phyloP scores from a whole-genome alignment of 2,329 filamentous ascomycete species.

The Claviceps humidiphila region DNA sequence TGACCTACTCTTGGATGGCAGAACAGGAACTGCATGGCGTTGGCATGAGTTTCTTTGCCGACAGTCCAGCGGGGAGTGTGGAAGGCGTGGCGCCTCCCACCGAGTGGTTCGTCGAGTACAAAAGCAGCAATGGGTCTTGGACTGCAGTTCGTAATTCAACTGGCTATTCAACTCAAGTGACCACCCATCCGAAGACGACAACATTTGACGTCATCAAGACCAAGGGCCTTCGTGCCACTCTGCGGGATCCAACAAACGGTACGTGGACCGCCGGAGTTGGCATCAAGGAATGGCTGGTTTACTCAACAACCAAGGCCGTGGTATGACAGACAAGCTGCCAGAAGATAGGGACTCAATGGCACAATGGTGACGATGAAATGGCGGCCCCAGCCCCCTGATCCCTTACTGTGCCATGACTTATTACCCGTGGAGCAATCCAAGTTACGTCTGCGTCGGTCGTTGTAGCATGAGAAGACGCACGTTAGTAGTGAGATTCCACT shows the following conservation, averaged over 20 bases:
- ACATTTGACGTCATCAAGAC: background rate
- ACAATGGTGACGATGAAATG: too few relatives aligned
- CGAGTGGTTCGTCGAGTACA: background rate
- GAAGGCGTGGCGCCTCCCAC: background rate
- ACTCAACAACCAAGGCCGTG: background rate
- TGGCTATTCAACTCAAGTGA: background rate
- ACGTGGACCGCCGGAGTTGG: background rate
- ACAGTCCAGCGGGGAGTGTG: background rate
- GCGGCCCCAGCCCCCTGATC: too few relatives aligned
- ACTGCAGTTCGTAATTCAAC: background rate
- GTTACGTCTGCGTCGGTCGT: too few relatives aligned
- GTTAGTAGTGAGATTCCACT: too few relatives aligned
- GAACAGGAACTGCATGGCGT: background rate
- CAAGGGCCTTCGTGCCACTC: background rate
- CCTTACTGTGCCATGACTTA: too few relatives aligned
- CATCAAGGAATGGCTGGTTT: background rate
- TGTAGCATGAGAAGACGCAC: too few relatives aligned
- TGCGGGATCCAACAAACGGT: background rate
- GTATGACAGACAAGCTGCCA: background rate
- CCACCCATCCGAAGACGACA: background rate
- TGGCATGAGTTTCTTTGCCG: background rate
- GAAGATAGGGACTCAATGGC: too few relatives aligned
- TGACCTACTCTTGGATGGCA: background rate
- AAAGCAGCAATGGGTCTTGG: background rate
- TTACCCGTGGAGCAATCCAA: too few relatives aligned